A percentile compares a stretch with the other conserved stretches of the same genome.
Conservation (phyloP, 495 filamentous ascomycete genomes). For the Trichoderma erinaceum region DNA sequence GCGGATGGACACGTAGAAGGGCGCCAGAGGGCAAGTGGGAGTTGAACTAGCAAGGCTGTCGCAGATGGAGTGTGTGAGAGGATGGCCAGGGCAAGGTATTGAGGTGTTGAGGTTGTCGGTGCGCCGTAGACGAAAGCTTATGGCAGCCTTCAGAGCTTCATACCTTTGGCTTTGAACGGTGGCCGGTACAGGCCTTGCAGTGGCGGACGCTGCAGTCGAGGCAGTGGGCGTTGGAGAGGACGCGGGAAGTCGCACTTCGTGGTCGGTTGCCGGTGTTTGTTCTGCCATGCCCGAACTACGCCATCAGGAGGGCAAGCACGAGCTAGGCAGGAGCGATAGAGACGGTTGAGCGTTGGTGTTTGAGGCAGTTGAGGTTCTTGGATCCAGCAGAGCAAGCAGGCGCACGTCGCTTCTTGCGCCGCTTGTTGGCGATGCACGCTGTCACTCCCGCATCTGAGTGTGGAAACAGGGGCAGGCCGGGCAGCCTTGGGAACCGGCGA, state of each 20-base stretch:
- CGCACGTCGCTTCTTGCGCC: conserved; percentile 8
- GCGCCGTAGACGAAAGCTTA: conserved; percentile 18
- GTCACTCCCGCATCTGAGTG: not conserved
- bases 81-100: not conserved
- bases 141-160: conserved; percentile 16
- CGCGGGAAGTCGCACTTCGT: conserved; percentile 40
- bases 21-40: not conserved
- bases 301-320: conserved; percentile 30
- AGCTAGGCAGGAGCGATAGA: not conserved
- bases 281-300: conserved; percentile 52
- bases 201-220: conserved; percentile 20
- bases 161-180: conserved; percentile 15
- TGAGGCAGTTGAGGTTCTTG: not conserved
- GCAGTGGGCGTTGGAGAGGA: conserved; percentile 24
- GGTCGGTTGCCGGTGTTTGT: conserved; percentile 49
- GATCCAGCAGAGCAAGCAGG: conserved; percentile 3
- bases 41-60: not conserved
- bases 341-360: not conserved
- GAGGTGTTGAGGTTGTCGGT: not conserved
- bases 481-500: not conserved
- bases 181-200: conserved; percentile 16
- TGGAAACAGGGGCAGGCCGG: not conserved
- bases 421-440: conserved; percentile 5
- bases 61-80: conserved; percentile 5
- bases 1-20: not conserved